Evolutionary conservation across 768 basidiomycete species (phyloP).

Genomic region (Ramaria rubella): DNA sequence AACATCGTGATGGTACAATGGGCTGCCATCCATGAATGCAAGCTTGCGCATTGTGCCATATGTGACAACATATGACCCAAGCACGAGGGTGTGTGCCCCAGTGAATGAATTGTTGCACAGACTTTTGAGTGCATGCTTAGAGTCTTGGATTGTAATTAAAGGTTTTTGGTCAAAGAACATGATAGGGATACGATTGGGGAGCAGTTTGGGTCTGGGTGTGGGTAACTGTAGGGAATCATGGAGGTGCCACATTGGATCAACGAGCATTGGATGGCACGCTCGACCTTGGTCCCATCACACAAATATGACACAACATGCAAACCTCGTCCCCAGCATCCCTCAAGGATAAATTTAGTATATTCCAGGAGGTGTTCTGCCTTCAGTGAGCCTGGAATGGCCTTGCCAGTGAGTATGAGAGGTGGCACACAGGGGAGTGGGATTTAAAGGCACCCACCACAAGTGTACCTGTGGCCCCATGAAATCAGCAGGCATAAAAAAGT

Average conservation of each 20-base stretch:
- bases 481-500: neutral
- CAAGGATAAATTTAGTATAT: slow-evolving; percentile 16
- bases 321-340: slow-evolving; percentile 18
- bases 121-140: slow-evolving; percentile 32
- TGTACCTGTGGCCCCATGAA: no score
- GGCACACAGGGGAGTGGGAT: slow-evolving; percentile 29
- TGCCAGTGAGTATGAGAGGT: slow-evolving; percentile 30
- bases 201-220: neutral
- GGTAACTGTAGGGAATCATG: neutral
- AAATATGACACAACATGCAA: slow-evolving; percentile 28
- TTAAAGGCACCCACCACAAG: slow-evolving; percentile 26
- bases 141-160: slow-evolving; percentile 29
- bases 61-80: slow-evolving; percentile 18
- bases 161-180: slow-evolving; percentile 16
- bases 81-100: slow-evolving; percentile 23
- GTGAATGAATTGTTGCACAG: slow-evolving; percentile 29
- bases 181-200: slow-evolving; percentile 12
- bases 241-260: slow-evolving; percentile 10
- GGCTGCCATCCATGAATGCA: slow-evolving; percentile 19
- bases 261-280: slow-evolving; percentile 22
- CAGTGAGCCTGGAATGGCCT: slow-evolving; percentile 22
- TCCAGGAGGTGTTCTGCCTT: slow-evolving; percentile 17
- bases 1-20: slow-evolving; percentile 29
- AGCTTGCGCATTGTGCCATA: slow-evolving; percentile 20
- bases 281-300: slow-evolving; percentile 29